Evolutionary conservation across 192 early-diverging fungal genomes (phyloP).

Genomic region (Geosiphon pyriformis): DNA sequence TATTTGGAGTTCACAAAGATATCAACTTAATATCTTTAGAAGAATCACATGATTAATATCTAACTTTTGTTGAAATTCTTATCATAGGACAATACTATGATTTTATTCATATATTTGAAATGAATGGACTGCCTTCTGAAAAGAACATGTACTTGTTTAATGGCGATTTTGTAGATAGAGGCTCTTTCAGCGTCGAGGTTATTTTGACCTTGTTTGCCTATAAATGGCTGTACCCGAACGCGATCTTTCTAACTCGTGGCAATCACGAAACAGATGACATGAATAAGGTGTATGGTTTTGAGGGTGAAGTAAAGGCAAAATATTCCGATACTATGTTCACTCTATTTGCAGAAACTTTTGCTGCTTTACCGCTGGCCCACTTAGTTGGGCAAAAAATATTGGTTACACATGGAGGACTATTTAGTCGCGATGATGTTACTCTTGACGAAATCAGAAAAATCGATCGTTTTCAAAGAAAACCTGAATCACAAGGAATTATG

Average conservation of each 20-base stretch:
- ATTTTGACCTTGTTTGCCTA: slow-evolving; percentile 86
- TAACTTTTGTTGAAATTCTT: too few species aligned
- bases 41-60: too few species aligned
- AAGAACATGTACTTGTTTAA: slow-evolving; percentile 89
- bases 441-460: slow-evolving; percentile 88
- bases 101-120: slow-evolving; percentile 89
- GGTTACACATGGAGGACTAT: slow-evolving; percentile 95
- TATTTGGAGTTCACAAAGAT: too few species aligned
- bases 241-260: slow-evolving; percentile 83
- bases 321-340: slow-evolving; percentile 89
- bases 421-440: slow-evolving; percentile 84
- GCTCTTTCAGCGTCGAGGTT: slow-evolving; percentile 96
- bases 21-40: too few species aligned
- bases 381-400: slow-evolving; percentile 89
- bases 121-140: slow-evolving; percentile 83
- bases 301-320: slow-evolving; percentile 96
- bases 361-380: slow-evolving; percentile 88
- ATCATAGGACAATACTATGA: slow-evolving; percentile 96
- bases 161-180: slow-evolving; percentile 99
- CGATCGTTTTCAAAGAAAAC: slow-evolving; percentile 79
- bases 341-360: slow-evolving; percentile 92
- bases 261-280: slow-evolving; percentile 99
- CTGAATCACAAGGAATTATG: slow-evolving; percentile 68
- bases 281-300: slow-evolving; percentile 99
- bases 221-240: slow-evolving; percentile 84